These are phyloP conservation scores for Allomyces arbusculus DNA, from an alignment of 192 early-diverging fungal species.

Conservation along the genomic window DNA sequence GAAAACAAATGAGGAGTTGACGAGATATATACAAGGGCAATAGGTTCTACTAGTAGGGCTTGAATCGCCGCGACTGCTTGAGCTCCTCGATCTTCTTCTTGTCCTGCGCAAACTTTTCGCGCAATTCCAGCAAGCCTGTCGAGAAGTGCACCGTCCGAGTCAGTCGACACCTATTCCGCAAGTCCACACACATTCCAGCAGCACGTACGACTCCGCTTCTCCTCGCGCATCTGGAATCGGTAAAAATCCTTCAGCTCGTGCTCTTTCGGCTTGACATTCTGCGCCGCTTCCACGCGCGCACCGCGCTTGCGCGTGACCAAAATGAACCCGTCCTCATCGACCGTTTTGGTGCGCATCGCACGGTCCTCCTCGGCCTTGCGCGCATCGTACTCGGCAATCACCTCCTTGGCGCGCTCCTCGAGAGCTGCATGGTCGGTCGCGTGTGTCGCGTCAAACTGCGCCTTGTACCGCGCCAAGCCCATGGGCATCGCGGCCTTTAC, in stretches of 20 bases:
- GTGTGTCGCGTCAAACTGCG: background rate
- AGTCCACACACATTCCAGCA: background rate
- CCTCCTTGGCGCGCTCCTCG: constrained; percentile 7
- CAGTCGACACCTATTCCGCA: background rate
- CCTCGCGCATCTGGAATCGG: constrained; percentile 37
- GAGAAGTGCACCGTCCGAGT: background rate
- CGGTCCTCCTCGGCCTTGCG: constrained; percentile 8
- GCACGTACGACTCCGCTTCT: constrained; percentile 26
- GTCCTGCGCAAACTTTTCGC: constrained; percentile 38
- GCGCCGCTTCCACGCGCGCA: constrained; percentile 9
- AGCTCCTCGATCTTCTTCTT: constrained; percentile 23
- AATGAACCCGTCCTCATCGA: constrained; percentile 40
- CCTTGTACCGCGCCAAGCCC: background rate
- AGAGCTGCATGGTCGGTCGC: constrained; percentile 9
- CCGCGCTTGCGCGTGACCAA: constrained; percentile 16
- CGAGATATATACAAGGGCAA: background rate
- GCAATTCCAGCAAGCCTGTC: constrained; percentile 30
- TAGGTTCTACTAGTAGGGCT: constrained; percentile 25
- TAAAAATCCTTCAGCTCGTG: constrained; percentile 32
- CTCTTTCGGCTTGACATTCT: constrained; percentile 25
- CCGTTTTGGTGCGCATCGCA: constrained; percentile 12
- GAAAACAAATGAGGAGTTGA: background rate
- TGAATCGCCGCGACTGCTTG: constrained; percentile 21
- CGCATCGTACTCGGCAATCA: constrained; percentile 15
- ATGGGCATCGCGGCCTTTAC: background rate